Evolutionary conservation across 176 grass and related monocot genomes (phyloP), one percentile per base, ranked within the genome.

Genomic region (Bonia amplexicaulis): DNA sequence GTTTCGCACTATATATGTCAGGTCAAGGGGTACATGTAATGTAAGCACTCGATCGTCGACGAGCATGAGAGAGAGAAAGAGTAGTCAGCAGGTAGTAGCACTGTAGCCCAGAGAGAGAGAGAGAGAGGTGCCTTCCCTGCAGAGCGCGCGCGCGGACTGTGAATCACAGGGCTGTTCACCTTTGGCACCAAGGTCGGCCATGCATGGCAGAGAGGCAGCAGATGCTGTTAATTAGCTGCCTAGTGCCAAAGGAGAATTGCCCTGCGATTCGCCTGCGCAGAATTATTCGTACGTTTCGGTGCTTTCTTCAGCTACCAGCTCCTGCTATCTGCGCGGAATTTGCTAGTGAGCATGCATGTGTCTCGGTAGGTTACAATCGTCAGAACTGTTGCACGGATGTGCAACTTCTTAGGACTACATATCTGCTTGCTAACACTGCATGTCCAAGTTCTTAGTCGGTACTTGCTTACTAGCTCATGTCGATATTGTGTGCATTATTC

Each of bases 161-260:
- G 60, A 86, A 84, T 94, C 54, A 84, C 79, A 79, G 92, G 74
- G 82, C 62, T 77, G 53, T 84, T 89, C 89, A 9, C 86, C 79
- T 86, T 86, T 88, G 92, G 92, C 92, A 84, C 71, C 33, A 39
- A 59, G 5, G 41, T 49, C 53, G 40, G 42, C 60, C 23, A 26
- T 84, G 44, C 76, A 9, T 13, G 6, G 68, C 37, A 70, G 14
- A 33, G 23, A 16, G 26, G 81, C 57, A 29, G 39, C 20, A 60
- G 54, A 15, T 49, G 72, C 1, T 17, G 62, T 7, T 33, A 27
- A 16, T 33, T 65, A 35, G 27, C 17, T 19, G 9, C 1, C 11
- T 63, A 23, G 82, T 93, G 89, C 89, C 83, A 84, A 84, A 89
- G 86, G 92, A 94, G 89, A 94, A 91, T 86, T 94, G 89, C 80